Evolutionary conservation across 2,329 filamentous ascomycete species (phyloP), one percentile per base, ranked within the genome.

Genomic region (Colletotrichum spaethianum): DNA sequence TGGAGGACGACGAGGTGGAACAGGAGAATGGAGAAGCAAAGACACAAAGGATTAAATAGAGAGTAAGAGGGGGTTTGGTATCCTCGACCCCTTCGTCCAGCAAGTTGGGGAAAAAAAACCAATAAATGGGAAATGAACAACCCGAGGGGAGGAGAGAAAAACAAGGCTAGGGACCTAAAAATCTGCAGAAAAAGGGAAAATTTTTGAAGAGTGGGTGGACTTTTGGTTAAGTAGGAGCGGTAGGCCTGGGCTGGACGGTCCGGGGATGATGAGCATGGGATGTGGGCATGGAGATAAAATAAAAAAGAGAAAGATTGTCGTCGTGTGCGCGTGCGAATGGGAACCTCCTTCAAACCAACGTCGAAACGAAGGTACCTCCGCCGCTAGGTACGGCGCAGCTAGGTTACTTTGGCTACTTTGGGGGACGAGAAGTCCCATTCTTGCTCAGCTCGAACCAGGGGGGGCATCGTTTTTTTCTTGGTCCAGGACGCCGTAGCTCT

Each of bases 261-360:
- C 68, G 28, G 69, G 61, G 38, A 50, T 38, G 61, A 23, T 44
- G 61, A 38, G n/a, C 38, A 63, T 63, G 61, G 23, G 59, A 46
- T 42, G 57, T 42, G 57, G 11, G 38, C 36, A 57, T 28, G 38
- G 48, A 8, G 50, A 42, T 55, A 33, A 57, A 46, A 46, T 18
- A 36, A 33, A 57, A 46, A 46, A n/a, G 42, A 50, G 50, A 62
- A 56, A 50, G 69, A 63, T 63, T 50, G 71, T 73, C 60, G 55
- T 64, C 57, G 69, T 69, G 72, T 74, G 48, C 65, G 69, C 64
- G 61, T 72, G 66, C 65, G 61, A 70, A 67, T 72, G 61, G 68
- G 61, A 64, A 73, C 52, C 73, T 74, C 73, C 73, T 75, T 74
- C 73, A 75, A 74, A 75, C 73, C 68, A 70, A 69, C 42, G 26